These are phyloP conservation scores for Aspergillus brasiliensis DNA, from an alignment of 2,329 filamentous ascomycete genomes.

Conservation along the genomic window DNA sequence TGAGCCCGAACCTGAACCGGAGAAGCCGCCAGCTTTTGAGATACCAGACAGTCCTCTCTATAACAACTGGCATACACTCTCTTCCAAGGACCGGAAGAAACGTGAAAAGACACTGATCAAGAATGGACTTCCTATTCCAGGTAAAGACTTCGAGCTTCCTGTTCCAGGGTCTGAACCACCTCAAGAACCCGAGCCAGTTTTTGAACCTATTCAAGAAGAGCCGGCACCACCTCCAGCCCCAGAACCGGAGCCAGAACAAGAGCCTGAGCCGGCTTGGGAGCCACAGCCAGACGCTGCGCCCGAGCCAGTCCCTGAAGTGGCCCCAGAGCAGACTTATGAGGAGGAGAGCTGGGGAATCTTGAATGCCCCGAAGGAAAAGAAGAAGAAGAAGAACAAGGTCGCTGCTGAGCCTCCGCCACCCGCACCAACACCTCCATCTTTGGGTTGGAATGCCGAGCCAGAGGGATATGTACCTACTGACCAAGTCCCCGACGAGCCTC, in stretches of 20 bases:
- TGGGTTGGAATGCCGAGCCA: slow-evolving; percentile 46
- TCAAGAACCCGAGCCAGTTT: slow-evolving; percentile 24
- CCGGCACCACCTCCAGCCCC: slow-evolving; percentile 21
- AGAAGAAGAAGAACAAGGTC: slow-evolving; percentile 50
- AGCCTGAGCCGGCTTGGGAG: slow-evolving; percentile 29
- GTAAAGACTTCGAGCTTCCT: slow-evolving; percentile 32
- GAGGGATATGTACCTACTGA: slow-evolving; percentile 24
- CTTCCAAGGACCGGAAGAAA: slow-evolving; percentile 22
- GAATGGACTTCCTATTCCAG: slow-evolving; percentile 24
- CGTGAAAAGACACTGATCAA: slow-evolving; percentile 19
- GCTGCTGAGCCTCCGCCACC: slow-evolving; percentile 49
- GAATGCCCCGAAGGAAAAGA: slow-evolving; percentile 46
- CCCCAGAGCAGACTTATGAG: slow-evolving; percentile 26
- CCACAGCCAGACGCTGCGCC: slow-evolving; percentile 29
- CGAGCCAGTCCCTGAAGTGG: slow-evolving; percentile 23
- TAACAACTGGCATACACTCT: slow-evolving; percentile 20
- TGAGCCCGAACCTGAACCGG: slow-evolving; percentile 33
- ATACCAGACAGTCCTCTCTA: slow-evolving; percentile 22
- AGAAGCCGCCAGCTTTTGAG: slow-evolving; percentile 29
- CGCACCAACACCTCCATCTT: slow-evolving; percentile 50
- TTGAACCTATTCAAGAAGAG: slow-evolving; percentile 13
- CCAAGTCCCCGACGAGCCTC: slow-evolving; percentile 36
- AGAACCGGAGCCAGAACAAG: slow-evolving; percentile 24
- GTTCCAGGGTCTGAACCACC: slow-evolving; percentile 4
- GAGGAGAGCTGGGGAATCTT: slow-evolving; percentile 38